Evolutionary conservation across 2,329 filamentous ascomycete genomes (phyloP).

Genomic region (Beauveria bassiana): DNA sequence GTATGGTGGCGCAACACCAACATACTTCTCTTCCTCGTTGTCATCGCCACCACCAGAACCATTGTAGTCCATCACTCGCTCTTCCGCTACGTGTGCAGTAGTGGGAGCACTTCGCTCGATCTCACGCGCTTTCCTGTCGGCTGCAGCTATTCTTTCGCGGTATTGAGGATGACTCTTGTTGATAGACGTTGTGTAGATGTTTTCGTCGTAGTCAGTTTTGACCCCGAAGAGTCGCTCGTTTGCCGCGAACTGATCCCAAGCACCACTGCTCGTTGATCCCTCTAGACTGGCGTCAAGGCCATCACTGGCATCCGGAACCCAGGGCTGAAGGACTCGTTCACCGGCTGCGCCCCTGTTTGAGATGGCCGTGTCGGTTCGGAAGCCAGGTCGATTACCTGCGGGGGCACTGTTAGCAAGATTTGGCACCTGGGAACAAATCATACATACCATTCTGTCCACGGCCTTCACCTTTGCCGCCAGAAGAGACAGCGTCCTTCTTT

Average conservation of each 20-base stretch:
- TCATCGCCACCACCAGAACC: conserved; percentile 57
- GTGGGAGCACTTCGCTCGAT: conserved; percentile 70
- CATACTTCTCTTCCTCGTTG: conserved; percentile 89
- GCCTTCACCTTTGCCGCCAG: conserved; percentile 13
- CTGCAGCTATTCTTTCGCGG: conserved; percentile 66
- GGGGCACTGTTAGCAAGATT: conserved; percentile 13
- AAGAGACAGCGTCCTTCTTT: conserved; percentile 9
- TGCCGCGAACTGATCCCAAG: conserved; percentile 90
- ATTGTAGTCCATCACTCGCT: conserved; percentile 67
- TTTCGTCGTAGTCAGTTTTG: conserved; percentile 87
- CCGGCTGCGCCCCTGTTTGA: conserved; percentile 62
- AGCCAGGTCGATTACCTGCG: conserved; percentile 59
- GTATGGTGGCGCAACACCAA: conserved; percentile 7
- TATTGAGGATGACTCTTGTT: conserved; percentile 79
- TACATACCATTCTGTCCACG: conserved; percentile 30
- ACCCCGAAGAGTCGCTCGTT: conserved; percentile 85
- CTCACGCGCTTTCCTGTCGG: conserved; percentile 78
- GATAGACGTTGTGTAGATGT: conserved; percentile 87
- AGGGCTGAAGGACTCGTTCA: conserved; percentile 72
- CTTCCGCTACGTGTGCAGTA: conserved; percentile 83
- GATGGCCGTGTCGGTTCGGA: conserved; percentile 85
- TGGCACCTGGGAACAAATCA: neutral
- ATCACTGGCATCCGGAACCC: conserved; percentile 61
- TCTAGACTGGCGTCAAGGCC: conserved; percentile 66
- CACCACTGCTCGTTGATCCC: conserved; percentile 36